Percentiles rank a stretch among this genome's conserved stretches.
Evolutionary conservation across 1,139 yeast genomes (phyloP).

Genomic region (Ogataea hybrid): DNA sequence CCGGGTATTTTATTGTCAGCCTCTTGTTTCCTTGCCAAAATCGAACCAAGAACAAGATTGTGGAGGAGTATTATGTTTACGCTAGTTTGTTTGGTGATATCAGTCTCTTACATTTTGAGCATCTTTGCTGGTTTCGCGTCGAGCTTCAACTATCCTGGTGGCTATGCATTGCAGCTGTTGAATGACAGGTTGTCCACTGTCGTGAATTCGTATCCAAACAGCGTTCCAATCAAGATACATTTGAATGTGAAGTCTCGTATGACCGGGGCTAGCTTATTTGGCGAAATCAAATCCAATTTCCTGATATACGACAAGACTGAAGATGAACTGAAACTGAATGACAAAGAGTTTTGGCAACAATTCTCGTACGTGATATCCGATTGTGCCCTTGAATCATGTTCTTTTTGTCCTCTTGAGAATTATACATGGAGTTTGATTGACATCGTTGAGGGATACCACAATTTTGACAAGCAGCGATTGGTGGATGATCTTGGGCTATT

Average conservation of each 20-base stretch:
- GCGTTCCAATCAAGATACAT: constrained; percentile 47
- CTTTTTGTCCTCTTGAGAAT: not conserved
- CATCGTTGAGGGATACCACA: not conserved
- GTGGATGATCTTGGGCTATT: not conserved
- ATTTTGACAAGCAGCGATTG: not conserved
- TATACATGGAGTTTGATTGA: not conserved
- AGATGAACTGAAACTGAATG: constrained; percentile 35
- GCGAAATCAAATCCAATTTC: constrained; percentile 44
- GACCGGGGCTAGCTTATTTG: constrained; percentile 82
- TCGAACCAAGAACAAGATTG: constrained; percentile 15
- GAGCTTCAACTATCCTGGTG: constrained; percentile 86
- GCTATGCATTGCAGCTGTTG: constrained; percentile 58
- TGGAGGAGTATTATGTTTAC: constrained; percentile 30
- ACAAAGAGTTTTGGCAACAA: constrained; percentile 44
- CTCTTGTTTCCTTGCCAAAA: constrained; percentile 55
- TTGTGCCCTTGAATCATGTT: constrained; percentile 22
- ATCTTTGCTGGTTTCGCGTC: constrained; percentile 59
- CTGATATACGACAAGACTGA: constrained; percentile 80
- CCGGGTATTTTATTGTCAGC: constrained; percentile 70
- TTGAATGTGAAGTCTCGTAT: constrained; percentile 81
- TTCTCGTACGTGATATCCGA: constrained; percentile 64
- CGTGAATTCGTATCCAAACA: constrained; percentile 14
- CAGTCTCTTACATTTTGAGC: constrained; percentile 37
- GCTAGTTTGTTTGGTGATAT: constrained; percentile 28
- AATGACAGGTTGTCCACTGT: constrained; percentile 41